phyloP scores from a whole-genome alignment of 441 rosid genomes.

The Populus tomentosa region DNA sequence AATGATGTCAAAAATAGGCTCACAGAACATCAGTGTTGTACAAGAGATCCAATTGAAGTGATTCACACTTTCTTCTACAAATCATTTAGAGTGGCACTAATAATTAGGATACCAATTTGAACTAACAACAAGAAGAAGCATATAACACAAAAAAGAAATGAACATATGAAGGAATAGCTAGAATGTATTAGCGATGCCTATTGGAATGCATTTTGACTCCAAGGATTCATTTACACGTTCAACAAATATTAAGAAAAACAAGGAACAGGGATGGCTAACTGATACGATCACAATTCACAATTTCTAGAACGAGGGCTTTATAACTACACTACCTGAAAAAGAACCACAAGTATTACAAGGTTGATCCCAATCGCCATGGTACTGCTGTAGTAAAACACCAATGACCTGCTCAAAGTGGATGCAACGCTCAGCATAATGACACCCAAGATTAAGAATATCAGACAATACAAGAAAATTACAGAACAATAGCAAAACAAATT shows the following conservation, averaged over 20 bases:
- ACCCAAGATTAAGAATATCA: constrained; percentile 55
- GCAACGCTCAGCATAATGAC: constrained; percentile 53
- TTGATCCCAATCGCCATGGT: constrained; percentile 83
- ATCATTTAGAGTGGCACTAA: not conserved
- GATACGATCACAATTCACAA: not conserved
- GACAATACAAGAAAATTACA: constrained; percentile 58
- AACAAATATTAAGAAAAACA: too few species aligned
- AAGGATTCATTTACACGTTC: too few species aligned
- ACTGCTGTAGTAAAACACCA: constrained; percentile 79
- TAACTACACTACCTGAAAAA: constrained; percentile 63
- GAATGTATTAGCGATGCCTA: not conserved
- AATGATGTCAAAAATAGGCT: not conserved
- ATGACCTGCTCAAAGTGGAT: constrained; percentile 63
- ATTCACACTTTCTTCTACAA: not conserved
- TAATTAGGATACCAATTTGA: not conserved
- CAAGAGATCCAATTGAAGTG: not conserved
- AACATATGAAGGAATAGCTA: not conserved
- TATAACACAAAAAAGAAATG: not conserved
- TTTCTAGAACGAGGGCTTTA: not conserved
- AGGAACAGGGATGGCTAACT: not conserved
- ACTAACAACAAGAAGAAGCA: not conserved
- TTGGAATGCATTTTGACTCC: not conserved
- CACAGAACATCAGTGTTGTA: not conserved
- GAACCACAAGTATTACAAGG: constrained; percentile 75
- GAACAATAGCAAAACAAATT: constrained; percentile 5